Evolutionary conservation across 1,139 yeast species (phyloP).

Genomic region (Lodderomyces beijingensis): DNA sequence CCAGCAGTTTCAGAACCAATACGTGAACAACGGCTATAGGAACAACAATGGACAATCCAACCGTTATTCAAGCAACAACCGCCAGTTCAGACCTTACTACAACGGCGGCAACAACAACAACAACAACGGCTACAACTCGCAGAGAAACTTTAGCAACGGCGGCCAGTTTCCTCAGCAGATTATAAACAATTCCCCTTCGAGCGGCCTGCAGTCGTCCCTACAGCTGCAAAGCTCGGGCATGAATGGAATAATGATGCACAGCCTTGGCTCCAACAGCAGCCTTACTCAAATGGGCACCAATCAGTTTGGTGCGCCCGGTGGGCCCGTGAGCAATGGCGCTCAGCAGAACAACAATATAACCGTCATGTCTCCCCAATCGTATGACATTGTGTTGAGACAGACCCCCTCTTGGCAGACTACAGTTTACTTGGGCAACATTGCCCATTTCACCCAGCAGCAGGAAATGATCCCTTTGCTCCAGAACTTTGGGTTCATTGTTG

Average conservation of each 20-base stretch:
- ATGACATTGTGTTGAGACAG: slow-evolving; percentile 68
- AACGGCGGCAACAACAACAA: slow-evolving; percentile 4
- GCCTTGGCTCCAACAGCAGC: slow-evolving; percentile 1
- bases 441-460: slow-evolving; percentile 68
- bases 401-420: slow-evolving; percentile 86
- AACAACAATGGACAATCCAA: slow-evolving; percentile 10
- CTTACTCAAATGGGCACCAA: slow-evolving; percentile 1
- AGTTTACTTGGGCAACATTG: slow-evolving; percentile 81
- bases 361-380: slow-evolving; percentile 50
- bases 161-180: slow-evolving; percentile 1
- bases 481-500: slow-evolving; percentile 77
- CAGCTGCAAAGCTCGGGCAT: background rate
- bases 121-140: background rate
- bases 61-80: slow-evolving; percentile 1
- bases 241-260: background rate
- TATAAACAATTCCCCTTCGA: background rate
- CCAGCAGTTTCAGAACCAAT: background rate
- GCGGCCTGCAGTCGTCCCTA: background rate
- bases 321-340: background rate
- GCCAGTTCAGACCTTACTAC: slow-evolving; percentile 4
- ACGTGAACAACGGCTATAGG: slow-evolving; percentile 5
- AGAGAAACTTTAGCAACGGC: slow-evolving; percentile 2
- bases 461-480: slow-evolving; percentile 76
- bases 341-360: slow-evolving; percentile 14
- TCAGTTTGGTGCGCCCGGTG: background rate